Evolutionary conservation across 177 flowering plant genomes (phyloP).

Genomic region (Tripterygium wilfordii): DNA sequence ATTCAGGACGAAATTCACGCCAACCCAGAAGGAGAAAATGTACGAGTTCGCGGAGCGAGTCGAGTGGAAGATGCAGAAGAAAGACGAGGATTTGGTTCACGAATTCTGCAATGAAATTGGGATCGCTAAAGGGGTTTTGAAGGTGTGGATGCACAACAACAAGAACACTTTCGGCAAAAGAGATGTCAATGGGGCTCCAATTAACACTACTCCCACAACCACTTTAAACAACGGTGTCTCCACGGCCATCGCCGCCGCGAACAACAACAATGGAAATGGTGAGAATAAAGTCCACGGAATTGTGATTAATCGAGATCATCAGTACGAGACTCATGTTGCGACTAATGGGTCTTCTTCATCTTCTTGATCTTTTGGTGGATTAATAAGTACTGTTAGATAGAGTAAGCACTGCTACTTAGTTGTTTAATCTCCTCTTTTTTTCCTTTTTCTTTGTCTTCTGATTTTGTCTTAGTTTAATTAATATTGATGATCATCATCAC

Average conservation of each 20-base stretch:
- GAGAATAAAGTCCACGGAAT: slow-evolving; percentile 3
- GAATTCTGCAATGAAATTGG: slow-evolving; percentile 74
- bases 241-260: too few species aligned
- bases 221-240: too few species aligned
- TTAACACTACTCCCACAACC: too few species aligned
- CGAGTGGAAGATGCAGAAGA: slow-evolving; percentile 89
- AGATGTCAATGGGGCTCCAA: slow-evolving; percentile 18
- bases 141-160: slow-evolving; percentile 99
- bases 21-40: slow-evolving; percentile 83
- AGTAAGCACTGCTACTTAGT: slow-evolving; percentile 5
- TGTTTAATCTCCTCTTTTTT: not conserved
- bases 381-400: slow-evolving; percentile 5
- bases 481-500: slow-evolving; percentile 15
- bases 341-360: slow-evolving; percentile 53
- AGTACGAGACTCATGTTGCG: slow-evolving; percentile 13
- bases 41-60: slow-evolving; percentile 55
- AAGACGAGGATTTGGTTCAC: slow-evolving; percentile 51
- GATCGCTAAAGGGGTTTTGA: slow-evolving; percentile 57
- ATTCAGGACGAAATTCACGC: slow-evolving; percentile 74
- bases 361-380: slow-evolving; percentile 21
- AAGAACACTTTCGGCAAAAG: slow-evolving; percentile 58
- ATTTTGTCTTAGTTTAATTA: slow-evolving; percentile 9
- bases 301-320: slow-evolving; percentile 6
- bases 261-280: slow-evolving; percentile 7
- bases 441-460: slow-evolving; percentile 3